Percentiles rank a stretch among this genome's conserved stretches.
These are phyloP conservation scores for Fagopyrum esculentum DNA, from an alignment of 148 eudicot genomes.

Conservation along the genomic window DNA sequence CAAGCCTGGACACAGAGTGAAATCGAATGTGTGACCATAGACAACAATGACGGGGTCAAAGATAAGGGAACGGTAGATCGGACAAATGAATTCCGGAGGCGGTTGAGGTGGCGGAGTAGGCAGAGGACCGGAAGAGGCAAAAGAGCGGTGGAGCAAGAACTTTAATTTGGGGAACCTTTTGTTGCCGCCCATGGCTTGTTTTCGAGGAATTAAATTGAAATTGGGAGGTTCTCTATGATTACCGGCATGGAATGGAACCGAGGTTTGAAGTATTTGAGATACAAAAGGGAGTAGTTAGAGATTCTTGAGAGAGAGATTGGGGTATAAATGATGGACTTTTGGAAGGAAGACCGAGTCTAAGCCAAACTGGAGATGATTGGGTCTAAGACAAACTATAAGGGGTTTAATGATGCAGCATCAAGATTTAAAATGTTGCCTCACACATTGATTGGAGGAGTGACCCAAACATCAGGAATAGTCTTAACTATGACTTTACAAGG, in stretches of 20 bases:
- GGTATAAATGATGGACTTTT: background rate
- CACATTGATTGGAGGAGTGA: conserved; percentile 26
- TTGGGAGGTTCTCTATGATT: background rate
- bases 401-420: conserved; percentile 29
- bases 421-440: conserved; percentile 19
- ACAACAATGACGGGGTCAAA: conserved; percentile 63
- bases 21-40: conserved; percentile 80
- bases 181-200: conserved; percentile 9
- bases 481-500: conserved; percentile 24
- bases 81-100: conserved; percentile 65
- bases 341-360: background rate
- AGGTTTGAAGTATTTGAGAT: background rate
- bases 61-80: conserved; percentile 47
- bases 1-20: conserved; percentile 46
- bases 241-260: background rate
- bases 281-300: background rate
- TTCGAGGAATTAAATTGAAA: background rate
- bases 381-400: background rate
- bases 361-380: background rate
- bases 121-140: background rate
- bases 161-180: conserved; percentile 6
- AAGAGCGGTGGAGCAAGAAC: conserved; percentile 6
- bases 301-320: background rate
- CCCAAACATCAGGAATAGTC: conserved; percentile 11
- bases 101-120: conserved; percentile 16